Evolutionary conservation across 164 flowering plant genomes (phyloP), one percentile per base, ranked within the genome.

Genomic region (Vitis rupestris): DNA sequence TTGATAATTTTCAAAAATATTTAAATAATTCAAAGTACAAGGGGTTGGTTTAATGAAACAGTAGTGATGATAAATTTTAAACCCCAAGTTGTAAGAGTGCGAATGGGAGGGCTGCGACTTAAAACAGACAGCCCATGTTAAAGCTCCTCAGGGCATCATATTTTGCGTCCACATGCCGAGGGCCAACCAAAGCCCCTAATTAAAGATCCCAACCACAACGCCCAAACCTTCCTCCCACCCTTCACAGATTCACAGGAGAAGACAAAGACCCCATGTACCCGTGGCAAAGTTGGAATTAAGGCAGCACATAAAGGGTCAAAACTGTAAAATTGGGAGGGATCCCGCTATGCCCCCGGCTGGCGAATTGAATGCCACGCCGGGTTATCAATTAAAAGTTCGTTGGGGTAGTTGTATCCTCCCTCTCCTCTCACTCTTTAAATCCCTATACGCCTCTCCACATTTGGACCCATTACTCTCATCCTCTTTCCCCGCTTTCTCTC

Each of bases 391-490:
- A 75, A 79, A 61, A 64, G 85, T 82, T 84, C 81, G 88, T 78
- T 85, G 78, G 83, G 82, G 84, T 82, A 64, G 88, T 81, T 85
- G 82, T 67, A 81, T 78, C 84, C 65, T 64, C 72, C 10, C 23
- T 58, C 30, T 57, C 59, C 65, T 19, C 72, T 9, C 61, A 1
- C 73, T 30, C 29, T 16, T 67, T 59, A 54, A 68, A 72, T 63
- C 47, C 63, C 63, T 10, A 61, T 1, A 0, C 27, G 4, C 63
- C 19, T 27, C 23, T 1, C 30, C 59, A 16, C 2, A 15, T 9
- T 19, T 62, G 17, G 48, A 55, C 3, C 8, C 56, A 64, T n/a
- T 16, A 7, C 11, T 57, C 74, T n/a, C 54, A 9, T 3, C 23
- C 30, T 14, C 63, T 13, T 10, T 53, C 50, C 27, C 23, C n/a